phyloP scores from a whole-genome alignment of 1,139 yeast genomes.

The Trichomonascaceae sp. region DNA sequence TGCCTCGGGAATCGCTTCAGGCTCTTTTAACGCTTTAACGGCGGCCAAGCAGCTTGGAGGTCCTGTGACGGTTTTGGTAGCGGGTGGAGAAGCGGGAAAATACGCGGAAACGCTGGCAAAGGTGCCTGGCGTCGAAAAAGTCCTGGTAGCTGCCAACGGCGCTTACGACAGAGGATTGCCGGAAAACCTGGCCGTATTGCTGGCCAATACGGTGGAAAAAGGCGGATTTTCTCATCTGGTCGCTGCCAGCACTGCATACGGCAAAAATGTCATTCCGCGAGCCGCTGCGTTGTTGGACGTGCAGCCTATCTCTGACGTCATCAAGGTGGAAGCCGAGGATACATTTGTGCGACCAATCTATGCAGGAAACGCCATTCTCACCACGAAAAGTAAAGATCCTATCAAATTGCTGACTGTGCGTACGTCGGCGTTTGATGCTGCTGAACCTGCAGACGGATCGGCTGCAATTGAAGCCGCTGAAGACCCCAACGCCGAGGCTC shows the following conservation, averaged over 20 bases:
- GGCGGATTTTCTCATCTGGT: conserved; percentile 63
- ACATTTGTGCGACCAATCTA: conserved; percentile 91
- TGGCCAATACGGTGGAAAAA: conserved; percentile 37
- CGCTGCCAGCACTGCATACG: conserved; percentile 77
- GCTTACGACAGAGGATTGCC: conserved; percentile 37
- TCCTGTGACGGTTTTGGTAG: conserved; percentile 37
- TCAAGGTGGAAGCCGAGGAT: conserved; percentile 54
- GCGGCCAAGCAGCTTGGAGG: conserved; percentile 38
- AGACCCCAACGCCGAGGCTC: conserved; percentile 30
- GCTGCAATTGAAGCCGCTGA: conserved; percentile 49
- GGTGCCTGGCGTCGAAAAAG: conserved; percentile 35
- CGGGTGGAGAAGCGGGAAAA: conserved; percentile 33
- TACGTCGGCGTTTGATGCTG: conserved; percentile 75
- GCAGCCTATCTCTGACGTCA: conserved; percentile 83
- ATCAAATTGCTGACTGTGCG: conserved; percentile 69
- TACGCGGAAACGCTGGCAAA: conserved; percentile 33
- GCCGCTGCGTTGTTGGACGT: conserved; percentile 77
- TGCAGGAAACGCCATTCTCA: conserved; percentile 90
- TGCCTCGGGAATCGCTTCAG: conserved; percentile 51
- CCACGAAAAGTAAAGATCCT: conserved; percentile 66
- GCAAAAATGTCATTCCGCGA: conserved; percentile 83
- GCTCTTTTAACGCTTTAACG: conserved; percentile 47
- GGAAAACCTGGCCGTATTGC: conserved; percentile 33
- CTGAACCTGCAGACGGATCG: conserved; percentile 36
- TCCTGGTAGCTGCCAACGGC: conserved; percentile 33